A percentile compares a stretch with the other conserved stretches of the same genome.
Conservation (phyloP, 805 yeast genomes). For the Priceomyces haplophilus region DNA sequence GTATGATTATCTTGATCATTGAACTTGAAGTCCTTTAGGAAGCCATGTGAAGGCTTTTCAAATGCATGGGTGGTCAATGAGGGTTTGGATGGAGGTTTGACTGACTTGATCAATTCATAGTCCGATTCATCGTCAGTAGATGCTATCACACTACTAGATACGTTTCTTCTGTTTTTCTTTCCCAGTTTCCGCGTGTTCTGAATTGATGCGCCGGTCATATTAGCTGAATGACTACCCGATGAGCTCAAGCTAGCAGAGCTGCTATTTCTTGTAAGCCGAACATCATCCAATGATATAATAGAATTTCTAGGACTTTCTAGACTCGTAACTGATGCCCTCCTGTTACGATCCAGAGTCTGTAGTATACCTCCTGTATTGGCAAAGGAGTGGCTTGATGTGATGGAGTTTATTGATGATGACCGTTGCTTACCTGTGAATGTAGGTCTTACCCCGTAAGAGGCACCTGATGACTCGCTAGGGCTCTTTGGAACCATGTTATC, state of each 20-base stretch:
- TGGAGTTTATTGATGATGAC: constrained; percentile 32
- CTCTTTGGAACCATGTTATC: constrained; percentile 14
- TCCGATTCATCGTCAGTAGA: constrained; percentile 40
- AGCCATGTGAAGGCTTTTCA: not conserved
- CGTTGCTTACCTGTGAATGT: constrained; percentile 22
- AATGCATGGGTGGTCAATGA: not conserved
- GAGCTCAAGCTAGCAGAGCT: constrained; percentile 24
- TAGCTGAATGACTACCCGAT: constrained; percentile 7
- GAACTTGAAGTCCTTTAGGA: constrained; percentile 1
- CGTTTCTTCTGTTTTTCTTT: constrained; percentile 4
- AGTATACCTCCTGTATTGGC: constrained; percentile 3
- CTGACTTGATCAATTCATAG: constrained; percentile 18
- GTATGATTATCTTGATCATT: not conserved
- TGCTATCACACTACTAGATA: constrained; percentile 17
- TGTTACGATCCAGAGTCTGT: constrained; percentile 18
- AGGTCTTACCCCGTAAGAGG: constrained; percentile 12
- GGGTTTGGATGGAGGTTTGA: constrained; percentile 4
- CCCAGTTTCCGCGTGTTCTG: not conserved
- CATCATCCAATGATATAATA: constrained; percentile 38
- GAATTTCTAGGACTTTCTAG: constrained; percentile 41
- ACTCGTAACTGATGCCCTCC: constrained; percentile 37
- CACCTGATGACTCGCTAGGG: constrained; percentile 9
- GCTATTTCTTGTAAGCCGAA: constrained; percentile 31
- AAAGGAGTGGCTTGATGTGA: constrained; percentile 23
- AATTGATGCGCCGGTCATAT: not conserved